Conservation (phyloP, 352 stramenopile genomes). For the Globisporangium parvum region DNA sequence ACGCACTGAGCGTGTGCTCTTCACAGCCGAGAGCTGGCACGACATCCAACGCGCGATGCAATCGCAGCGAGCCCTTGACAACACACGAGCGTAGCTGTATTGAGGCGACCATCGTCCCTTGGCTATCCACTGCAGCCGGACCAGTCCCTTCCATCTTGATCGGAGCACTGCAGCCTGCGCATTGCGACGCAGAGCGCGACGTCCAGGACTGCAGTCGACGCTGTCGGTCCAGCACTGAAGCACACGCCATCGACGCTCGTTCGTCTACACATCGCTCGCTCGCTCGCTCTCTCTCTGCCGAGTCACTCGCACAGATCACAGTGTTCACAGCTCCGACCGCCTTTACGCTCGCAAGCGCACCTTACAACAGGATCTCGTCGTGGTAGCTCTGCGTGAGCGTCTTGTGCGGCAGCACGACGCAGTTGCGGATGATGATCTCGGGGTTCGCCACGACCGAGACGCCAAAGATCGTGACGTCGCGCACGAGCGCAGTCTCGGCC, state of each 20-base stretch:
- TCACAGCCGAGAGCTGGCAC: conserved; percentile 8
- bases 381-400: conserved; percentile 85
- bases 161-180: too few species aligned
- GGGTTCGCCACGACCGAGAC: conserved; percentile 84
- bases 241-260: not conserved
- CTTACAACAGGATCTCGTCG: conserved; percentile 86
- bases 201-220: not conserved
- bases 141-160: too few species aligned
- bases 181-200: too few species aligned
- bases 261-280: not conserved
- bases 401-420: conserved; percentile 85
- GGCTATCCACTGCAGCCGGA: too few species aligned
- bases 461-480: conserved; percentile 87
- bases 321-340: too few species aligned
- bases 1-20: conserved; percentile 16
- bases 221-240: too few species aligned
- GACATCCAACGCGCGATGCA: not conserved
- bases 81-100: not conserved
- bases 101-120: too few species aligned
- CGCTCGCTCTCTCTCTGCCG: not conserved
- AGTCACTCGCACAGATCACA: too few species aligned
- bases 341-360: too few species aligned
- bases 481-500: conserved; percentile 67
- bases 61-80: not conserved
- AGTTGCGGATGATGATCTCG: conserved; percentile 88